These are phyloP conservation scores for Aristolochia contorta DNA, from an alignment of 164 flowering plant genomes.

Conservation along the genomic window DNA sequence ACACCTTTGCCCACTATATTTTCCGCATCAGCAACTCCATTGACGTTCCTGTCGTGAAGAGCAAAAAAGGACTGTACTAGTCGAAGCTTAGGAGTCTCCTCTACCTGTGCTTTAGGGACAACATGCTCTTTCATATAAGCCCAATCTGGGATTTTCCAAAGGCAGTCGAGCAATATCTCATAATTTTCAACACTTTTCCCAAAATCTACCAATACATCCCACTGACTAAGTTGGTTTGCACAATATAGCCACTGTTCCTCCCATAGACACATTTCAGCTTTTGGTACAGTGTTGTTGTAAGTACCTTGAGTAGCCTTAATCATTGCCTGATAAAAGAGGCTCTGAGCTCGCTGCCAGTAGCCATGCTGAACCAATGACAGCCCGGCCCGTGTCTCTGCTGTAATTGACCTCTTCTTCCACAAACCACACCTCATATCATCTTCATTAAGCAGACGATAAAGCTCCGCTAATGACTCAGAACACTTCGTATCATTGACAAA, in stretches of 20 bases:
- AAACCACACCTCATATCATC: conserved; percentile 99
- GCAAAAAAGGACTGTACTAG: conserved; percentile 73
- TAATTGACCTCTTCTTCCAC: conserved; percentile 85
- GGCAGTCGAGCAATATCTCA: conserved; percentile 75
- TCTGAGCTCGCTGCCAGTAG: conserved; percentile 94
- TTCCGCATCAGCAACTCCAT: conserved; percentile 87
- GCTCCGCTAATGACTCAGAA: conserved; percentile 93
- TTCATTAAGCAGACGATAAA: conserved; percentile 91
- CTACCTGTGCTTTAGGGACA: conserved; percentile 81
- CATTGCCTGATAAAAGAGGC: conserved; percentile 94
- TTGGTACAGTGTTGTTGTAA: conserved; percentile 88
- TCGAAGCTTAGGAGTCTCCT: conserved; percentile 80
- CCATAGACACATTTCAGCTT: conserved; percentile 99
- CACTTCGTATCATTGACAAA: conserved; percentile 88
- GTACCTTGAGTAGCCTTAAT: conserved; percentile 99
- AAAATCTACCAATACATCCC: conserved; percentile 88
- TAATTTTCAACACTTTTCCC: conserved; percentile 75
- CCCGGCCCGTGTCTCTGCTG: conserved; percentile 93
- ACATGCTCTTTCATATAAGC: conserved; percentile 77
- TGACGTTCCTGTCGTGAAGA: conserved; percentile 76
- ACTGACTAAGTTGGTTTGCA: conserved; percentile 86
- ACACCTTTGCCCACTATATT: conserved; percentile 83
- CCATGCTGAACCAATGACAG: conserved; percentile 98
- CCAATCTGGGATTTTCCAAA: conserved; percentile 94
- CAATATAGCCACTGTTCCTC: conserved; percentile 97